These are phyloP conservation scores for Terana coerulea DNA, from an alignment of 768 basidiomycete genomes.

Conservation along the genomic window DNA sequence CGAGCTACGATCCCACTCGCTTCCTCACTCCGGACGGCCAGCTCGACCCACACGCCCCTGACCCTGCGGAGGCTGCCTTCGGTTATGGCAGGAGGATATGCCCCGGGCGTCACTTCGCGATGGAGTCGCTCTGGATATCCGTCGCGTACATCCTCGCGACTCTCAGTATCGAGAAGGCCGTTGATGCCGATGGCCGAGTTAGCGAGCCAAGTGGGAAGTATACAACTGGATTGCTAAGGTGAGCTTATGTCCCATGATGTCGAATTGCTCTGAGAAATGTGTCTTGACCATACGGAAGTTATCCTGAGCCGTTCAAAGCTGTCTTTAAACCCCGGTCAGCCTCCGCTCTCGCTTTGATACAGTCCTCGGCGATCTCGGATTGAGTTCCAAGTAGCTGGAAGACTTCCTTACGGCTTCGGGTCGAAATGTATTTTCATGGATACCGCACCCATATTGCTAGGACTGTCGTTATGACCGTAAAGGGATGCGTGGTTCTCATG, in stretches of 20 bases:
- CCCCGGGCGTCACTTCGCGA: conserved; percentile 23
- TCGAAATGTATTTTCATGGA: too few species aligned
- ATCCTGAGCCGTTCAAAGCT: conserved; percentile 20
- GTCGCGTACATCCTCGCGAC: conserved; percentile 20
- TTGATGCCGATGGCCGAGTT: conserved; percentile 13
- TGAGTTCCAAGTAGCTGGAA: too few species aligned
- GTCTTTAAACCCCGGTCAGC: conserved; percentile 23
- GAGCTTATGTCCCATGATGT: too few species aligned
- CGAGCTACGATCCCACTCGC: conserved; percentile 20
- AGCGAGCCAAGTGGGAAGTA: conserved; percentile 30
- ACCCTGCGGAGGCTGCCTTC: conserved; percentile 10
- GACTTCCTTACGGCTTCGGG: too few species aligned
- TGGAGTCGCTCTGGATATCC: conserved; percentile 20
- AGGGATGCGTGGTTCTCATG: too few species aligned
- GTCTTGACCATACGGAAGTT: conserved; percentile 17
- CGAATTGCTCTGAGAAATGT: too few species aligned
- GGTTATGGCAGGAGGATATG: conserved; percentile 20
- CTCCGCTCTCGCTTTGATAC: conserved; percentile 29
- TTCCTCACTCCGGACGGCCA: conserved; percentile 16
- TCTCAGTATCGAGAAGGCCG: conserved; percentile 19
- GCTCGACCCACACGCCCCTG: conserved; percentile 7
- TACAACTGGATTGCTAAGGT: conserved; percentile 29
- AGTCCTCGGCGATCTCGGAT: too few species aligned
- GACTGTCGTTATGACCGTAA: too few species aligned
- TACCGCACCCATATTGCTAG: too few species aligned